Evolutionary conservation across 2,329 filamentous ascomycete species (phyloP), one percentile per base, ranked within the genome.

Genomic region (Verticillium alfalfae): DNA sequence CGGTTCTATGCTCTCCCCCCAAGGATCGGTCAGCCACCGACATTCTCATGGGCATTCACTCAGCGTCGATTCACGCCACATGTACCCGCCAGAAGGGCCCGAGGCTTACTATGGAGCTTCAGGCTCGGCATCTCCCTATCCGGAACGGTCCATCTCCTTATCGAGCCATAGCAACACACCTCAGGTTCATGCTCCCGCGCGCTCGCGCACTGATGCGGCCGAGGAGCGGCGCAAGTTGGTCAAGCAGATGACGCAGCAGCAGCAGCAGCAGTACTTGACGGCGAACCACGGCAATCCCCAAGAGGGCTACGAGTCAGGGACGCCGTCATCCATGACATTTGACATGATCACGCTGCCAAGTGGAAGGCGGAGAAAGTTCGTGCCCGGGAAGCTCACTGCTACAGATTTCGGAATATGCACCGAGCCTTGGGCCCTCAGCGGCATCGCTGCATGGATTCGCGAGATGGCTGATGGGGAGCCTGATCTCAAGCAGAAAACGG

Each of bases 161-260:
- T 88, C 90, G 3, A 92, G 87, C 65, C 91, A 96, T 72, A 91
- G 88, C 70, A 91, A 88, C 65, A 90, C 91, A 8, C 93, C 93
- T 38, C 85, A 88, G 62, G 84, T 94, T 36, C 84, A 91, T 65
- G 84, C 93, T 36, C 93, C 95, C n/a, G 89, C 91, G 45, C 86
- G 95, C 62, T 97, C 95, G 39, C 93, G 96, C 75, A 99, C 95
- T 9, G 95, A 99, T 77, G 93, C 93, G 45, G 90, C 96, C 45
- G 89, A 88, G 65, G 84, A 88, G 68, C 80, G 86, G 45, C 84
- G 81, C 68, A 81, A 79, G 70, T 74, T 79, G 72, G 82, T 84
- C 66, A 81, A 83, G 62, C 81, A 83, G 55, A 52, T 52, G 45
- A 52, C 45, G n/a, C 74, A 84, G 59, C 82, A 83, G 56, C 73